A percentile compares a stretch with the other conserved stretches of the same genome.
These are phyloP conservation scores for Penicillium digitatum DNA, from an alignment of 2,329 filamentous ascomycete genomes.

Conservation along the genomic window DNA sequence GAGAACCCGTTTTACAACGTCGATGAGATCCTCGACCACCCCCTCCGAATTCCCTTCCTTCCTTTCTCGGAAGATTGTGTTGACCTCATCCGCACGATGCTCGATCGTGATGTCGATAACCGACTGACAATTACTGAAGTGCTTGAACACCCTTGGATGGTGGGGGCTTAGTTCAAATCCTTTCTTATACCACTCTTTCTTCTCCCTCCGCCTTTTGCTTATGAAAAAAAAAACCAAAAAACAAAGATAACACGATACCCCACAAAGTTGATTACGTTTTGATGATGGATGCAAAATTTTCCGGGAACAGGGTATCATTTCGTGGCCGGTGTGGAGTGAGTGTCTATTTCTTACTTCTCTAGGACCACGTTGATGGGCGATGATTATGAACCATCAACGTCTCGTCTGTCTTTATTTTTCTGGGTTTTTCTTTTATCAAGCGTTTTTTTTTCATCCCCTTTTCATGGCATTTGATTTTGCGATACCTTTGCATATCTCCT, in stretches of 20 bases:
- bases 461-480: slow-evolving; percentile 2
- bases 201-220: not conserved
- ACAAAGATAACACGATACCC: slow-evolving; percentile 26
- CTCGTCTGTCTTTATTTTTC: not conserved
- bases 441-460: not conserved
- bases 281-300: slow-evolving; percentile 11
- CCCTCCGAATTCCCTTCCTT: slow-evolving; percentile 75
- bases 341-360: not conserved
- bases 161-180: slow-evolving; percentile 19
- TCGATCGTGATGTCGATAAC: slow-evolving; percentile 80
- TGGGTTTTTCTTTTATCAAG: not conserved
- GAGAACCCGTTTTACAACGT: slow-evolving; percentile 99
- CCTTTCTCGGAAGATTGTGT: slow-evolving; percentile 76
- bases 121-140: slow-evolving; percentile 85
- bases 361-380: slow-evolving; percentile 1
- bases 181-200: not conserved
- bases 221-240: slow-evolving; percentile 15
- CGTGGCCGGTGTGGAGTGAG: not conserved
- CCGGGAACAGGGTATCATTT: slow-evolving; percentile 9
- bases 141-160: slow-evolving; percentile 77
- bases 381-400: slow-evolving; percentile 5
- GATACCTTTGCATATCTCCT: slow-evolving; percentile 6
- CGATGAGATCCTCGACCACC: slow-evolving; percentile 98
- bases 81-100: slow-evolving; percentile 84
- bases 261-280: slow-evolving; percentile 24